These are phyloP conservation scores for Cadophora luteo-olivacea DNA, from an alignment of 2,329 filamentous ascomycete genomes.

Conservation along the genomic window DNA sequence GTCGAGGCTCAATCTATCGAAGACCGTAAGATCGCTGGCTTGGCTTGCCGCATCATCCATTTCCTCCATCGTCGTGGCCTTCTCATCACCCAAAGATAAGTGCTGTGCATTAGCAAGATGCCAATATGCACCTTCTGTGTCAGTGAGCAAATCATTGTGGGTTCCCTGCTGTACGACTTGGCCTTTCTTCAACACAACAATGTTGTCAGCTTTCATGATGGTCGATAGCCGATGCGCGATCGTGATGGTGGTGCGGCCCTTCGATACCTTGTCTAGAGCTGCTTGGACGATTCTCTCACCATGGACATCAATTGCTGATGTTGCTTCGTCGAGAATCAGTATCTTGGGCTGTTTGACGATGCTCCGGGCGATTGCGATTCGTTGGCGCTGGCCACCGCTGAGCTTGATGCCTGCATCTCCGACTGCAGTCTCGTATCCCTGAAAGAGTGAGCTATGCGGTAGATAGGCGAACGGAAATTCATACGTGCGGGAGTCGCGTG, in stretches of 20 bases:
- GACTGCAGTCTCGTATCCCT: slow-evolving; percentile 76
- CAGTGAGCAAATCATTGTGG: slow-evolving; percentile 71
- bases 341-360: slow-evolving; percentile 74
- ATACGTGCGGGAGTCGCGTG: slow-evolving; percentile 62
- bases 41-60: slow-evolving; percentile 22
- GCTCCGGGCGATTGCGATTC: slow-evolving; percentile 73
- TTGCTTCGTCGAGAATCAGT: slow-evolving; percentile 75
- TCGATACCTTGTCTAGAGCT: slow-evolving; percentile 58
- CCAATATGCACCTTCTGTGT: slow-evolving; percentile 67
- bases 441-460: slow-evolving; percentile 14
- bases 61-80: neutral
- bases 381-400: slow-evolving; percentile 80
- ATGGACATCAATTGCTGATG: slow-evolving; percentile 54
- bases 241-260: slow-evolving; percentile 65
- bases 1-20: slow-evolving; percentile 26
- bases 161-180: slow-evolving; percentile 76
- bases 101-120: slow-evolving; percentile 68
- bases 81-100: slow-evolving; percentile 39
- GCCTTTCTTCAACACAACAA: slow-evolving; percentile 77
- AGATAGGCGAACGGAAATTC: neutral
- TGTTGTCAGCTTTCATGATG: slow-evolving; percentile 78
- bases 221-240: slow-evolving; percentile 74
- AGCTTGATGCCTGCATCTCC: slow-evolving; percentile 80
- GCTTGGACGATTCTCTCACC: slow-evolving; percentile 57
- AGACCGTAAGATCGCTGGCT: slow-evolving; percentile 4